A percentile compares a stretch with the other conserved stretches of the same genome.
phyloP scores from a whole-genome alignment of 192 early-diverging fungal genomes.

The Linnemannia schmuckeri region DNA sequence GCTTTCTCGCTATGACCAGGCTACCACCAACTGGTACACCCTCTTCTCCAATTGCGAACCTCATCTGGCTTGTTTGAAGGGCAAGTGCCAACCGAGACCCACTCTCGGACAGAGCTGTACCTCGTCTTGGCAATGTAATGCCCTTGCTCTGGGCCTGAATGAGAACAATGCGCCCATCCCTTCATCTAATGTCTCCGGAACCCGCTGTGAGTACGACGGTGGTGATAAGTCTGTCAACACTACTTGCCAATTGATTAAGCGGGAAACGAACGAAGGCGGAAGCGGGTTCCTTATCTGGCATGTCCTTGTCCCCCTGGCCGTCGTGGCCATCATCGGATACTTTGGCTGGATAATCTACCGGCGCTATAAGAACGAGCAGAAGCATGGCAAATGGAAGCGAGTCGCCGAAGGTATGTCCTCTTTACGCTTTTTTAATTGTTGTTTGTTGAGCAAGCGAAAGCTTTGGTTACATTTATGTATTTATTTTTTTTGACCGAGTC shows the following conservation, averaged over 20 bases:
- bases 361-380: conserved; percentile 24
- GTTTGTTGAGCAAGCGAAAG: no score
- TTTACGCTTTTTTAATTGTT: not conserved
- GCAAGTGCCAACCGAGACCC: conserved; percentile 38
- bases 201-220: conserved; percentile 46
- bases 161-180: conserved; percentile 49
- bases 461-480: not conserved
- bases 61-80: conserved; percentile 25
- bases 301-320: conserved; percentile 33
- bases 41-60: conserved; percentile 52
- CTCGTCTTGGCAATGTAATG: conserved; percentile 50
- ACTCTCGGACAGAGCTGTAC: conserved; percentile 33
- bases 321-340: conserved; percentile 20
- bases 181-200: conserved; percentile 19
- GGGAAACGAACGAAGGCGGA: not conserved
- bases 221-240: conserved; percentile 33
- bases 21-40: conserved; percentile 39
- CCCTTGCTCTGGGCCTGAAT: conserved; percentile 43
- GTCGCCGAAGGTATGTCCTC: conserved; percentile 32
- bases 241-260: conserved; percentile 41
- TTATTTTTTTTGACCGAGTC: not conserved
- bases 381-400: conserved; percentile 45
- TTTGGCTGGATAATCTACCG: conserved; percentile 36
- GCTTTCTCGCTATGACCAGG: conserved; percentile 32
- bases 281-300: conserved; percentile 35